These are phyloP conservation scores for Ichthyophthirius multifiliis DNA, from an alignment of 169 alveolate species.

Conservation along the genomic window DNA sequence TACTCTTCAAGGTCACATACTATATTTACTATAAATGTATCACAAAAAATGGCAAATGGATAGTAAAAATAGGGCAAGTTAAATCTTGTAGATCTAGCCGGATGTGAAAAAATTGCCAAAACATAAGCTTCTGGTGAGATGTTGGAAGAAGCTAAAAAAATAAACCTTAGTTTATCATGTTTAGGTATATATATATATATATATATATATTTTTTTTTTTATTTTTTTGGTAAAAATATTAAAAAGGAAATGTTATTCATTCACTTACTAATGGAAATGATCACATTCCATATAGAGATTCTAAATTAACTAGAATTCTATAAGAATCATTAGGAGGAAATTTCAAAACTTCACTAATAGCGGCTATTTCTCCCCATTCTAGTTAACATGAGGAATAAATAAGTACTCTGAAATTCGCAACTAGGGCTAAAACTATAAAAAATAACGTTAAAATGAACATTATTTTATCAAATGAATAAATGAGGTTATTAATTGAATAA, in stretches of 20 bases:
- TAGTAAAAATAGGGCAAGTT: constrained; percentile 15
- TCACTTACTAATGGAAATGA: constrained; percentile 14
- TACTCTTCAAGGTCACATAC: constrained; percentile 52
- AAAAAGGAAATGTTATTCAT: constrained; percentile 9
- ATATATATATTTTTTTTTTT: no score
- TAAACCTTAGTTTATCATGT: constrained; percentile 26
- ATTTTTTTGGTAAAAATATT: no score
- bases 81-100: constrained; percentile 32
- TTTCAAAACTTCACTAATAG: constrained; percentile 51
- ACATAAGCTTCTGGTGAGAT: constrained; percentile 28
- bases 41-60: constrained; percentile 16
- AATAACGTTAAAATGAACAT: constrained; percentile 38
- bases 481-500: background rate
- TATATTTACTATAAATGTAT: constrained; percentile 41
- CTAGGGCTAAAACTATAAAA: constrained; percentile 37
- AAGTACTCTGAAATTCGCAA: constrained; percentile 62
- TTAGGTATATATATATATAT: no score
- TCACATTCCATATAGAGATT: constrained; percentile 56
- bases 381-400: constrained; percentile 42
- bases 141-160: constrained; percentile 33
- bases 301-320: constrained; percentile 57
- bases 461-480: background rate
- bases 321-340: constrained; percentile 62
- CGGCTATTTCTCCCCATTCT: constrained; percentile 38
- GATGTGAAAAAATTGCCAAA: constrained; percentile 23